Base-by-base conservation (phyloP, 2,329 filamentous ascomycete species). In the Zalaria sp. region DNA sequence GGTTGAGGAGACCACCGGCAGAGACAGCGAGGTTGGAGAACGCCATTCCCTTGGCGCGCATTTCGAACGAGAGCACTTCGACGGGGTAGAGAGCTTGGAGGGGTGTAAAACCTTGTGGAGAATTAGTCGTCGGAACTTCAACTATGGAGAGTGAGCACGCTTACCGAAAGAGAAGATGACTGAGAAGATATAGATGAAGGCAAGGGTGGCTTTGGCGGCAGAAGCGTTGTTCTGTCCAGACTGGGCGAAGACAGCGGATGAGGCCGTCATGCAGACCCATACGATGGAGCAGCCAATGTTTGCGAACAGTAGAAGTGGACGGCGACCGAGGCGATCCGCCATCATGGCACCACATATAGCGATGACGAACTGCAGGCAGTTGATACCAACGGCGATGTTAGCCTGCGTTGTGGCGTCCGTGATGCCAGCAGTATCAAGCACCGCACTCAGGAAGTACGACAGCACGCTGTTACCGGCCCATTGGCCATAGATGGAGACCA, bases 341-440 rank as follows among this genome's bases (percentile, higher is more conserved):
- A 57, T 54, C 6, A 55, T 51, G n/a, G 56, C 56, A 38, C 52
- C 50, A 40, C 47, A 41, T 41, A 75, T 66, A 3, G 76, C 74
- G 5, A 73, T 67, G 25, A 77, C 65, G 5, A 71, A 73, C 34
- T 75, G 75, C 47, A 77, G 77, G 49, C 75, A 77, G 53, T 77
- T 75, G 54, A 79, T 70, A 40, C 54, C 52, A 10, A 64, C 57
- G 44, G 64, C 67, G 48, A 68, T 65, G 40, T 62, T 56, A 4
- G 61, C 55, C 47, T 65, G 58, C 5, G 54, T 53, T 34, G 57
- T 51, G 5, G 46, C 32, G 27, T 54, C 47, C 8, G 46, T 57
- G 46, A 60, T 58, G 26, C 60, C 60, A 34, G 59, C 59, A 5
- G 51, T 56, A 25, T 52, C 51, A 27, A 63, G 46, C 9, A 62